Percentiles rank a stretch among this genome's conserved stretches.
phyloP scores from a whole-genome alignment of 2,329 filamentous ascomycete genomes.

The Aureobasidium subglaciale region DNA sequence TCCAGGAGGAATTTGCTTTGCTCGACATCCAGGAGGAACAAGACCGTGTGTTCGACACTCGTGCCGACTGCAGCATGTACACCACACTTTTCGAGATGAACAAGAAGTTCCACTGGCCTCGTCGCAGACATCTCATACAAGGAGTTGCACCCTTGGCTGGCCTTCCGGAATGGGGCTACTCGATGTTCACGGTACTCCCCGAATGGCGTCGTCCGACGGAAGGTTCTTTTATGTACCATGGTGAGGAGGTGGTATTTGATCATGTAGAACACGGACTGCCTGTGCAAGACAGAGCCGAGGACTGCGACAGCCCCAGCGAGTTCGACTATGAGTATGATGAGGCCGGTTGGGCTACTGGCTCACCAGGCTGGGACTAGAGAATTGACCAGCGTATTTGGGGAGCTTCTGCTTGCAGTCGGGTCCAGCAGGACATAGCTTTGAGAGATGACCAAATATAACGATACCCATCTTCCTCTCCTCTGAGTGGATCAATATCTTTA shows the following conservation, averaged over 20 bases:
- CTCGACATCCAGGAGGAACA: background rate
- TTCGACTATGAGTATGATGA: background rate
- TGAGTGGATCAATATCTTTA: no score
- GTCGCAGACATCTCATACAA: background rate
- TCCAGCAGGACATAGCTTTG: no score
- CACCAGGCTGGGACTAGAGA: background rate
- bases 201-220: background rate
- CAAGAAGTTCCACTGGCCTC: background rate
- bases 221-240: background rate
- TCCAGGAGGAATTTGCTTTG: background rate
- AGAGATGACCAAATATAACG: no score
- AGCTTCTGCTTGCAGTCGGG: no score
- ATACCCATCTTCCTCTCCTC: no score
- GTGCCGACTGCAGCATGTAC: background rate
- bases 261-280: background rate
- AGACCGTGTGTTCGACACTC: background rate
- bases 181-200: background rate
- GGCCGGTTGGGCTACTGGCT: background rate
- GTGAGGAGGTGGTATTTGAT: background rate
- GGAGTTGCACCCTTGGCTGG: background rate
- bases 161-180: slow-evolving; percentile 4
- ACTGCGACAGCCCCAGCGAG: background rate
- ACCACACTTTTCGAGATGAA: background rate
- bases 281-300: background rate
- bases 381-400: no score